Conservation (phyloP, 495 filamentous ascomycete species). For the Aspergillus sclerotioniger region DNA sequence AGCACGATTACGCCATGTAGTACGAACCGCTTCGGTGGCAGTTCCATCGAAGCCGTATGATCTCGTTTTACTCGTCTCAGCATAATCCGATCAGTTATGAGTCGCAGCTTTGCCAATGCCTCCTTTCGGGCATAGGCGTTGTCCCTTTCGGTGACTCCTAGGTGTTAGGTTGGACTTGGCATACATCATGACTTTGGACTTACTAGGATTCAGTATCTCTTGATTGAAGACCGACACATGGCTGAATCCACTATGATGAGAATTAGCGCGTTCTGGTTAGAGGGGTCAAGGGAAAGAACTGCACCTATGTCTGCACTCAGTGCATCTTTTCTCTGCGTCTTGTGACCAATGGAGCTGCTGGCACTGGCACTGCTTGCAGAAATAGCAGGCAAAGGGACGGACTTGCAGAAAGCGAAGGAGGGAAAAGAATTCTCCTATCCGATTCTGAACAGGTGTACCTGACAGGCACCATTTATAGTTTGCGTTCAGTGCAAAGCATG, state of each 20-base stretch:
- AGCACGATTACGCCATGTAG: not conserved
- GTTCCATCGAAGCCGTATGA: slow-evolving; percentile 87
- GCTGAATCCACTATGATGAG: slow-evolving; percentile 62
- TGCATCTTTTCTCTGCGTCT: slow-evolving; percentile 64
- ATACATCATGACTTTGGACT: slow-evolving; percentile 20
- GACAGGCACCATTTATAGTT: slow-evolving; percentile 92
- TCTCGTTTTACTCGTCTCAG: slow-evolving; percentile 88
- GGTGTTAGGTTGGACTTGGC: slow-evolving; percentile 7
- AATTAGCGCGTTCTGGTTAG: slow-evolving; percentile 8
- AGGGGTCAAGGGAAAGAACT: not conserved
- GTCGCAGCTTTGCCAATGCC: slow-evolving; percentile 76
- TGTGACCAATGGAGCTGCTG: slow-evolving; percentile 80
- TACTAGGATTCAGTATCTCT: slow-evolving; percentile 81
- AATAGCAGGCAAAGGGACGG: slow-evolving; percentile 84
- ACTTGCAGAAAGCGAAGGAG: slow-evolving; percentile 87
- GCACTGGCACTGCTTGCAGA: slow-evolving; percentile 83
- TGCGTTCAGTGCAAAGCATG: slow-evolving; percentile 84
- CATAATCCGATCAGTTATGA: slow-evolving; percentile 90
- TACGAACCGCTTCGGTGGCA: slow-evolving; percentile 78
- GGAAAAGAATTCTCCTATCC: slow-evolving; percentile 97
- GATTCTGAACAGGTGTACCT: slow-evolving; percentile 92
- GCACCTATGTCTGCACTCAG: slow-evolving; percentile 57
- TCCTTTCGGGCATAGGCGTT: slow-evolving; percentile 52
- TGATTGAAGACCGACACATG: slow-evolving; percentile 97
- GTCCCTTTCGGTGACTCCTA: slow-evolving; percentile 49